Evolutionary conservation across 2,329 filamentous ascomycete genomes (phyloP), one percentile per base, ranked within the genome.

Genomic region (Aspergillus chevalieri): DNA sequence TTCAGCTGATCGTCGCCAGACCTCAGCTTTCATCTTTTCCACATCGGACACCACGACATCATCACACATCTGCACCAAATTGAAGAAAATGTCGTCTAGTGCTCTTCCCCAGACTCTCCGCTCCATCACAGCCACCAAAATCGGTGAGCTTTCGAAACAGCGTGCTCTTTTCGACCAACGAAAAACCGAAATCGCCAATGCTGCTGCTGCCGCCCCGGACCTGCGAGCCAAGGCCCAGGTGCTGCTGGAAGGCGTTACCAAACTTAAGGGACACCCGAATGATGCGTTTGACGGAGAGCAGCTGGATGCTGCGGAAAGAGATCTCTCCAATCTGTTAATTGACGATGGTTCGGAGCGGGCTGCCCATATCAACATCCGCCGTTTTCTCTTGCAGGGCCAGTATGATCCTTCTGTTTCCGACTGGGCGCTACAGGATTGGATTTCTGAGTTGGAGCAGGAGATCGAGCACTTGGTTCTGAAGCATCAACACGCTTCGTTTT

Each of bases 401-500:
- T 73, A 78, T 50, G 80, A 83, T 57, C 72, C 73, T 2, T 79
- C 78, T 0, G 69, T 83, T 17, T 77, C 78, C 0, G 57, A 72
- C 9, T 57, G 64, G 17, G 68, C 74, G 17, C 52, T 84, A 6
- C 55, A 60, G 1, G 70, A 72, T 41, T 80, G 75, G 64, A 73
- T 82, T 53, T 54, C 62, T 12, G 66, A 71, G 21, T 58, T 84
- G n/a, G 65, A 72, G 30, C 62, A 70, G 22, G 72, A 75, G 30
- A 55, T 84, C 4, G 61, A 70, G 12, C 67, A 74, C n/a, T 71
- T 80, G 54, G 73, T 73, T n/a, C 69, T 74, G 44, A 80, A 77
- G 50, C 76, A 81, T 55, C 71, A 78, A 15, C 79, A 81, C 58
- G 80, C 80, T 0, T 69, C 72, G 6, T 70, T 84, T 28, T 83